Conservation (phyloP, 345 rosid genomes). For the Odontarrhena argentea region DNA sequence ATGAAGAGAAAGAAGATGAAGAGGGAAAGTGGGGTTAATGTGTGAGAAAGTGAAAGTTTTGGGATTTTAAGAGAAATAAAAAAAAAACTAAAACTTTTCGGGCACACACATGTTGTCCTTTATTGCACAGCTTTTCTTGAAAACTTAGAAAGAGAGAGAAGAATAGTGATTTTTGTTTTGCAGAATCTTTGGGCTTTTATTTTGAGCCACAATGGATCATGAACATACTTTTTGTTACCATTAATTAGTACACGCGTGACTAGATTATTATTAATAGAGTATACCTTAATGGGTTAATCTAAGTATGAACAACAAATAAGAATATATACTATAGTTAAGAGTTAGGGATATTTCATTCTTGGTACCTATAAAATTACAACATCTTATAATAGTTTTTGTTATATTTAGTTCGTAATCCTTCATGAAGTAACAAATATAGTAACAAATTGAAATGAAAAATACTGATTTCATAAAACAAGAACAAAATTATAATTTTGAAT, state of each 20-base stretch:
- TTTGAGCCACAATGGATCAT: neutral
- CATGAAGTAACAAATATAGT: too few relatives aligned
- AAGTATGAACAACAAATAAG: neutral
- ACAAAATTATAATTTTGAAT: too few relatives aligned
- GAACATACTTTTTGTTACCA: constrained; percentile 30
- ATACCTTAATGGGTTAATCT: neutral
- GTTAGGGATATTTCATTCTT: too few relatives aligned
- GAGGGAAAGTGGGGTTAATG: constrained; percentile 33
- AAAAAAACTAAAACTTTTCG: constrained; percentile 34
- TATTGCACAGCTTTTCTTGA: constrained; percentile 41
- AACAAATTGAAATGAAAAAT: too few relatives aligned
- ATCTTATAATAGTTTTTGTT: too few relatives aligned
- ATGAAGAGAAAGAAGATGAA: constrained; percentile 3
- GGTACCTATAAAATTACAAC: too few relatives aligned
- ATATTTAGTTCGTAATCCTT: too few relatives aligned
- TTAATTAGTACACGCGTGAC: constrained; percentile 35
- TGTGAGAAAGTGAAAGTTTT: constrained; percentile 39
- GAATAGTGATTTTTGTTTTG: constrained; percentile 33
- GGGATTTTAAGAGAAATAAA: constrained; percentile 29
- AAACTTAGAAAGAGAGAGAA: constrained; percentile 18
- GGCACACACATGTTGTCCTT: constrained; percentile 47
- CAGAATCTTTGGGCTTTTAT: constrained; percentile 29
- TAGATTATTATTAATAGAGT: constrained; percentile 15
- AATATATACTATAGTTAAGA: too few relatives aligned
- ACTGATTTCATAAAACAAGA: too few relatives aligned